Evolutionary conservation across 108 stramenopile species (phyloP), one percentile per base, ranked within the genome.

Genomic region (Mediolabrus comicus): DNA sequence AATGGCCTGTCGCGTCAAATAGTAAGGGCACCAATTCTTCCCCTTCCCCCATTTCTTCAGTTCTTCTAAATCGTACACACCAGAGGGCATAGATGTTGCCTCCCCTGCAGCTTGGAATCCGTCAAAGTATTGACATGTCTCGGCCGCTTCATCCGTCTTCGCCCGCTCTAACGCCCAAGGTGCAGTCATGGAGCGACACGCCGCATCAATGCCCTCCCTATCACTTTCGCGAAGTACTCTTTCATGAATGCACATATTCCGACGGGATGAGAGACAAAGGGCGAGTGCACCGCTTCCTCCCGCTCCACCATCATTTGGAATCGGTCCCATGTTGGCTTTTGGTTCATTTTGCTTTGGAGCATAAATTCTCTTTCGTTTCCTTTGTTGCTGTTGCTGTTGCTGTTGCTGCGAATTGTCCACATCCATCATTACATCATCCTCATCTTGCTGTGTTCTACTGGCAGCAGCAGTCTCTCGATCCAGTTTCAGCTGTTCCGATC

Each of bases 181-280:
- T 2, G 99, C 98, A 10, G 98, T 99, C 95, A 97, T 95, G 36
- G 82, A 85, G 22, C 99, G 82, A 74, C 99, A 99, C 3, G 92
- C 95, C 14, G 96, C 83, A 82, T 99, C 99, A 31, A 99, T 97
- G 3, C 91, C 95, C 71, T 99, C 99, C 1, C 98, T 84, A 74
- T 99, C 99, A 39, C 88, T 84, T 72, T 97, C 96, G 17, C 82
- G 79, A 75, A 99, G 87, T 56, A 99, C 99, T 10, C 87, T 73
- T 62, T 96, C 92, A 72, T 99, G 97, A 53, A 99, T 83, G 71
- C 98, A 99, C 96, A 99, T 95, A 81, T 99, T 99, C 9, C 98
- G 84, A 14, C 98, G 83, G 61, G 97, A 97, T 17, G 93, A 95
- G 35, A 99, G 79, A 71, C 99, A 99, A 0, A 99, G 71, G 5